A percentile compares a stretch with the other conserved stretches of the same genome.
Evolutionary conservation across 2,329 filamentous ascomycete genomes (phyloP).

Genomic region (Zasmidium angulare): DNA sequence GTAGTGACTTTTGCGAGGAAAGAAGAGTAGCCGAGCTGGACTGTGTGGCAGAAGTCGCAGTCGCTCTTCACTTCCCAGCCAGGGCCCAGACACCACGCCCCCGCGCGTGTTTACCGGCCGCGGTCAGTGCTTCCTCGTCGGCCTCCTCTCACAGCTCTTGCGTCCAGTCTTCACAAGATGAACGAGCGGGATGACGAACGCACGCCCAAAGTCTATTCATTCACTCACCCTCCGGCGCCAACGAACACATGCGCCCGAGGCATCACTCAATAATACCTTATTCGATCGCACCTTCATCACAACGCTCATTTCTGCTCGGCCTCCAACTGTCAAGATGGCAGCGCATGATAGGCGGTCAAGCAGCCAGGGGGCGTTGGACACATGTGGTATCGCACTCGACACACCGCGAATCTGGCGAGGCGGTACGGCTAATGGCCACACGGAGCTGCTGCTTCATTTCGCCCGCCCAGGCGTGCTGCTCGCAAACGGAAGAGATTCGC

Average conservation of each 20-base stretch:
- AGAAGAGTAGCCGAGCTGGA: conserved; percentile 3
- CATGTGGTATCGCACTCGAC: conserved; percentile 1
- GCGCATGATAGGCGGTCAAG: conserved; percentile 21
- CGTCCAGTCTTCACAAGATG: not conserved
- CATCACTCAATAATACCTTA: not conserved
- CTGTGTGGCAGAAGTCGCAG: not conserved
- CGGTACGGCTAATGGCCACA: conserved; percentile 4
- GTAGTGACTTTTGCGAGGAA: not conserved
- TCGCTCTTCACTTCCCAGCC: too few relatives aligned
- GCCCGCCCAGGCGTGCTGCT: conserved; percentile 3
- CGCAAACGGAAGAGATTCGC: conserved; percentile 16
- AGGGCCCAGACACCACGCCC: too few relatives aligned
- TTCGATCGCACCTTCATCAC: not conserved
- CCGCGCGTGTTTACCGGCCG: not conserved
- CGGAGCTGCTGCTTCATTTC: conserved; percentile 1
- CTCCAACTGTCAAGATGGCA: not conserved
- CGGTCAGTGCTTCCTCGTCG: too few relatives aligned
- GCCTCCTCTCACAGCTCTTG: not conserved
- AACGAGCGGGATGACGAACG: conserved; percentile 6
- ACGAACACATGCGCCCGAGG: not conserved
- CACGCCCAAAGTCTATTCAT: conserved; percentile 3
- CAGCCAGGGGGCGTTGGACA: not conserved
- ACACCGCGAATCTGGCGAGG: conserved; percentile 16
- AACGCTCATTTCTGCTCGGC: too few relatives aligned
- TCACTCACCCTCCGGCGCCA: not conserved